Conservation (phyloP, 2,329 filamentous ascomycete genomes). For the Epichloe amarillans region DNA sequence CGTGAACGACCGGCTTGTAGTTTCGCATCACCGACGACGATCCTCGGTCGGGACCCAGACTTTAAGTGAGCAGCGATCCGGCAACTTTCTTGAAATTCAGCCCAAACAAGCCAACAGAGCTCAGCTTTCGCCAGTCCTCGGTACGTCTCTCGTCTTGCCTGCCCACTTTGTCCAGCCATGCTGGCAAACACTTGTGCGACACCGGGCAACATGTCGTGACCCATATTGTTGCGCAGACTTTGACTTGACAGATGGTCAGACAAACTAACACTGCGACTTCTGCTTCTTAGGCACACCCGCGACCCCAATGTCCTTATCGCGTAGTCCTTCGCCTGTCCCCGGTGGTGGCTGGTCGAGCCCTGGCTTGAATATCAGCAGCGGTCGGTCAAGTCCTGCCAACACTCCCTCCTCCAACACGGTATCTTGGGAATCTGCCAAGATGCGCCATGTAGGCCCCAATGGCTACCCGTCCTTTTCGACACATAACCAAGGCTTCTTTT, state of each 20-base stretch:
- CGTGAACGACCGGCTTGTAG: conserved; percentile 33
- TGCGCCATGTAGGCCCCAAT: conserved; percentile 58
- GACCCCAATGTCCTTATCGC: conserved; percentile 65
- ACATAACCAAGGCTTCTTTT: conserved; percentile 77
- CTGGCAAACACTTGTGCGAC: neutral
- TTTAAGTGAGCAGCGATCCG: conserved; percentile 18
- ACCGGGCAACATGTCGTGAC: conserved; percentile 1
- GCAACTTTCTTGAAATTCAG: conserved; percentile 19
- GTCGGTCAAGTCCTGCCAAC: conserved; percentile 51
- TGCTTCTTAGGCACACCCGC: conserved; percentile 37
- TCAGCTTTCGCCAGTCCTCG: conserved; percentile 40
- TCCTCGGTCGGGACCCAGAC: conserved; percentile 27
- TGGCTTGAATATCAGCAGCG: conserved; percentile 60
- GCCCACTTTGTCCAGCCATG: neutral
- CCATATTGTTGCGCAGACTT: conserved; percentile 8
- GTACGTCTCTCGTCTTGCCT: conserved; percentile 26
- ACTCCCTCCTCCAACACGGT: conserved; percentile 41
- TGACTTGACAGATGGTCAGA: conserved; percentile 12
- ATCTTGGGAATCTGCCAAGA: conserved; percentile 74
- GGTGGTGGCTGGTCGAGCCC: conserved; percentile 84
- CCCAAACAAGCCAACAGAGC: conserved; percentile 16
- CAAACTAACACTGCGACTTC: conserved; percentile 1
- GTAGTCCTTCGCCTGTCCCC: conserved; percentile 73
- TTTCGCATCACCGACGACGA: conserved; percentile 36
- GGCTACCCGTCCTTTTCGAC: conserved; percentile 70